A percentile compares a stretch with the other conserved stretches of the same genome.
phyloP scores from a whole-genome alignment of 1,139 yeast genomes.

The Nakaseomyces uthaithaninus region DNA sequence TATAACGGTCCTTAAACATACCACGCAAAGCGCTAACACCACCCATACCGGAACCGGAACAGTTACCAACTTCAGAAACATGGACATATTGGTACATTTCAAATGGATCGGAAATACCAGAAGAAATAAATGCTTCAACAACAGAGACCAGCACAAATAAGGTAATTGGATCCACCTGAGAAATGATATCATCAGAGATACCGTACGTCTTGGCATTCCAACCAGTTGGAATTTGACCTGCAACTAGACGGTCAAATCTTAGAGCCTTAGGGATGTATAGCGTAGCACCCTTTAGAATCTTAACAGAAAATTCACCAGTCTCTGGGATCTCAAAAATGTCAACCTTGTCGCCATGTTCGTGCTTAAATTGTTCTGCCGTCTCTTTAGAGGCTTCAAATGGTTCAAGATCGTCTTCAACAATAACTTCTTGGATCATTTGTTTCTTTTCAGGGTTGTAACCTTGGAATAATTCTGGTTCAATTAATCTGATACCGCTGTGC shows the following conservation, averaged over 20 bases:
- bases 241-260: constrained; percentile 90
- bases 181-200: constrained; percentile 83
- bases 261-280: constrained; percentile 91
- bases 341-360: constrained; percentile 88
- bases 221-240: constrained; percentile 98
- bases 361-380: constrained; percentile 90
- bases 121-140: constrained; percentile 82
- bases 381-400: constrained; percentile 93
- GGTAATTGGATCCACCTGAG: constrained; percentile 94
- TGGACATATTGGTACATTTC: constrained; percentile 98
- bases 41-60: constrained; percentile 99
- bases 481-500: constrained; percentile 92
- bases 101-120: constrained; percentile 97
- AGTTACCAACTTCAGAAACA: constrained; percentile 96
- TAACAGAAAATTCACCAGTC: constrained; percentile 86
- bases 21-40: constrained; percentile 96
- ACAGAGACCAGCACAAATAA: constrained; percentile 88
- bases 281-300: constrained; percentile 85
- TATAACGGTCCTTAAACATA: constrained; percentile 92
- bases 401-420: constrained; percentile 91
- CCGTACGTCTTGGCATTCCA: constrained; percentile 96
- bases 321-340: constrained; percentile 86
- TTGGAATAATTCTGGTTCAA: constrained; percentile 88
- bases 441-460: constrained; percentile 95
- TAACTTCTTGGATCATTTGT: constrained; percentile 87